A percentile compares a stretch with the other conserved stretches of the same genome.
These are phyloP conservation scores for Xylaria hypoxylon DNA, from an alignment of 2,329 filamentous ascomycete species.

Conservation along the genomic window DNA sequence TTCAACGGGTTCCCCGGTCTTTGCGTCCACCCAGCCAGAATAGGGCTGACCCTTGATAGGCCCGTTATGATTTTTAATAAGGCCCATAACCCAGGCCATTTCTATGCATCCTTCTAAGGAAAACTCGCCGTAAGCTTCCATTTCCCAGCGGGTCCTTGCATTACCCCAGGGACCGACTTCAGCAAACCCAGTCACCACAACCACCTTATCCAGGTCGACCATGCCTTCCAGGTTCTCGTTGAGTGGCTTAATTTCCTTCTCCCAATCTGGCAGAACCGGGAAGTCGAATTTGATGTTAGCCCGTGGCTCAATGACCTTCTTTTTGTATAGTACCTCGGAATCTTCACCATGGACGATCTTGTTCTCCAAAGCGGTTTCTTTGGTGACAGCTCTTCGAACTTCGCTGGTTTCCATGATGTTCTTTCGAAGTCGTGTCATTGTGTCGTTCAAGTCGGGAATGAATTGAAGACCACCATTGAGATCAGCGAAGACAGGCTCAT, in stretches of 20 bases:
- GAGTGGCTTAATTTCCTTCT: slow-evolving; percentile 87
- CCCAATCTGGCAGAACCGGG: slow-evolving; percentile 90
- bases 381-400: slow-evolving; percentile 90
- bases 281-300: slow-evolving; percentile 99
- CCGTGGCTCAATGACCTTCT: slow-evolving; percentile 90
- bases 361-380: slow-evolving; percentile 96
- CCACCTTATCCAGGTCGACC: slow-evolving; percentile 98
- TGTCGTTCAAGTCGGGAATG: slow-evolving; percentile 92
- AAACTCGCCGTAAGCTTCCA: slow-evolving; percentile 97
- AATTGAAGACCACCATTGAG: slow-evolving; percentile 98
- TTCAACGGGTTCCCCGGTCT: slow-evolving; percentile 93
- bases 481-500: slow-evolving; percentile 95
- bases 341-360: slow-evolving; percentile 95
- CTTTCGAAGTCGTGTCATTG: slow-evolving; percentile 93
- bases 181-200: slow-evolving; percentile 95
- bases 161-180: slow-evolving; percentile 99
- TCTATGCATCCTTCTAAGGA: slow-evolving; percentile 97
- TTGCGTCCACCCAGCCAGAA: slow-evolving; percentile 95
- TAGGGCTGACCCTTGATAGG: slow-evolving; percentile 96
- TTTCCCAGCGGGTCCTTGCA: slow-evolving; percentile 97
- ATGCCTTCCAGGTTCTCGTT: slow-evolving; percentile 93
- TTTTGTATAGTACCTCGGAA: slow-evolving; percentile 93
- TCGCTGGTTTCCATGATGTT: slow-evolving; percentile 96
- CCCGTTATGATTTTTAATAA: slow-evolving; percentile 99
- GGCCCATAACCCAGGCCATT: slow-evolving; percentile 99